These are phyloP conservation scores for Quercus alba DNA, from an alignment of 306 rosid genomes.

Conservation along the genomic window DNA sequence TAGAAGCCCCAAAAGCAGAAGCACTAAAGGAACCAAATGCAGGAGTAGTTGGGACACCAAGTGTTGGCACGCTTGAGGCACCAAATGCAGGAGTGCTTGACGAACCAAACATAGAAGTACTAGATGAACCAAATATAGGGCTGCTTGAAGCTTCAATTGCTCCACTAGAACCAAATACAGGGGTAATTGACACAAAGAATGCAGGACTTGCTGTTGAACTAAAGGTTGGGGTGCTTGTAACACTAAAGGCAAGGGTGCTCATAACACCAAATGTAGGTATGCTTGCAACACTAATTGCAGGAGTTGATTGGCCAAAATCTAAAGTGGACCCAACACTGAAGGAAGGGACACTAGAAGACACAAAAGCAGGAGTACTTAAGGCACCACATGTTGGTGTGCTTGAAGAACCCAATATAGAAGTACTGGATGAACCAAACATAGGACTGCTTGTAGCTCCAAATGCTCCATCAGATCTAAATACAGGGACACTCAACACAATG, in stretches of 20 bases:
- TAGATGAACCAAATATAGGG: conserved; percentile 33
- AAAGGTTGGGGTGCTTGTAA: conserved; percentile 59
- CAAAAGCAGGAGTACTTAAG: conserved; percentile 46
- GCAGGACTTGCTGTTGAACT: conserved; percentile 60
- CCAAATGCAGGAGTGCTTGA: conserved; percentile 52
- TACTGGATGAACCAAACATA: conserved; percentile 24
- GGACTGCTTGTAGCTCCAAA: conserved; percentile 71
- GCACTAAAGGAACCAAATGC: conserved; percentile 49
- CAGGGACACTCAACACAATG: conserved; percentile 54
- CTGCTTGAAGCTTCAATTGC: conserved; percentile 72
- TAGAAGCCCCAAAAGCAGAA: conserved; percentile 72
- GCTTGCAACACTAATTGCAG: conserved; percentile 47
- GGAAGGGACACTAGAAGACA: no score
- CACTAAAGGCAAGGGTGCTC: conserved; percentile 66
- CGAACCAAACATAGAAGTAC: conserved; percentile 44
- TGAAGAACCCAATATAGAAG: conserved; percentile 52
- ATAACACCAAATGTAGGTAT: conserved; percentile 69
- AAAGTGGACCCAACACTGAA: conserved; percentile 17
- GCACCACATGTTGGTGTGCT: conserved; percentile 58
- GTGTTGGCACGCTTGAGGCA: conserved; percentile 44
- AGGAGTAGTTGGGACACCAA: conserved; percentile 40
- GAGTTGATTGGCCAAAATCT: no score
- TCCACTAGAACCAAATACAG: conserved; percentile 69
- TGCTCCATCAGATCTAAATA: conserved; percentile 70
- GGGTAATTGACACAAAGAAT: conserved; percentile 56